phyloP scores from a whole-genome alignment of 805 yeast species.

The Pichia insulana region DNA sequence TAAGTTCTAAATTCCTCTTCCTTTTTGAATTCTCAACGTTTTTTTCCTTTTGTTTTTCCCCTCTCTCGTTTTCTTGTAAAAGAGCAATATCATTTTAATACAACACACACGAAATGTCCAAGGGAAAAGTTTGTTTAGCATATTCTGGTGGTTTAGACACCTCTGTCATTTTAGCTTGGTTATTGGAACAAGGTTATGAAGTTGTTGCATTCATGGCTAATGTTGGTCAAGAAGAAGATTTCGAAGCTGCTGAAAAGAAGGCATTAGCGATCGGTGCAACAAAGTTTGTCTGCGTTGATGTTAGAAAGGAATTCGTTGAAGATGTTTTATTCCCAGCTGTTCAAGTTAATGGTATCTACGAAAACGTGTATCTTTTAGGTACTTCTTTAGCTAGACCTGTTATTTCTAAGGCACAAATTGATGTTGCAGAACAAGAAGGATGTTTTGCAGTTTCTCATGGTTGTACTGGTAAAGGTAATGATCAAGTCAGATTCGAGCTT shows the following conservation, averaged over 20 bases:
- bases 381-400: conserved; percentile 98
- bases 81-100: conserved; percentile 1
- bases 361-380: conserved; percentile 92
- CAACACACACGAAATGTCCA: conserved; percentile 52
- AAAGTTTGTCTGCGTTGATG: conserved; percentile 89
- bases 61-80: not conserved
- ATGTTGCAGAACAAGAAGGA: conserved; percentile 94
- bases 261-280: conserved; percentile 96
- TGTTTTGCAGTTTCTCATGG: conserved; percentile 99
- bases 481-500: conserved; percentile 96
- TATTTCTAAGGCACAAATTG: conserved; percentile 95
- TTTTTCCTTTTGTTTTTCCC: not conserved
- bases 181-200: conserved; percentile 95
- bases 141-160: conserved; percentile 99
- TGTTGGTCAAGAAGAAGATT: conserved; percentile 99
- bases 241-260: conserved; percentile 92
- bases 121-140: conserved; percentile 98
- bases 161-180: conserved; percentile 96
- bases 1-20: not conserved
- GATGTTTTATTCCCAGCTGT: conserved; percentile 93
- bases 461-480: conserved; percentile 99
- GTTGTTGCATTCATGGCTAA: conserved; percentile 97
- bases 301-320: conserved; percentile 90
- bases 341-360: conserved; percentile 95
- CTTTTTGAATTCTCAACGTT: conserved; percentile 5